phyloP scores from a whole-genome alignment of 805 yeast genomes.

The Diddensiella transvaalensis region DNA sequence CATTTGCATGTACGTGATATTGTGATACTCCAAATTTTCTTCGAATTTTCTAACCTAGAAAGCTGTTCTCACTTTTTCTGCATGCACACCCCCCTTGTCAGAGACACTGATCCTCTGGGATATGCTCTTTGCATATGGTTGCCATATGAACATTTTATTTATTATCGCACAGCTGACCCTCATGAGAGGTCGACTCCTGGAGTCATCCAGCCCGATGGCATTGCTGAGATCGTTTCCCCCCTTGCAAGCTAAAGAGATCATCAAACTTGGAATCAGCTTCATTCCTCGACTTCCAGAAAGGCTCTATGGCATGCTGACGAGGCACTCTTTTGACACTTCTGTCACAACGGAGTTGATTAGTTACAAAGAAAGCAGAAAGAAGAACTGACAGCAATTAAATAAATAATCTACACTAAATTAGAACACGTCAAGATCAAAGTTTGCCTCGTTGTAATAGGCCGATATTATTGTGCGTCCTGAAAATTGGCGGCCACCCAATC shows the following conservation, averaged over 20 bases:
- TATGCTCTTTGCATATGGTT: conserved; percentile 84
- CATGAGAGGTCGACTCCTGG: conserved; percentile 60
- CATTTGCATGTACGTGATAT: conserved; percentile 44
- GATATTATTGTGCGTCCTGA: conserved; percentile 67
- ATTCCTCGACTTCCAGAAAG: conserved; percentile 67
- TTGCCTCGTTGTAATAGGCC: conserved; percentile 51
- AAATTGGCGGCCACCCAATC: conserved; percentile 62
- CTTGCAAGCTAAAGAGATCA: conserved; percentile 67
- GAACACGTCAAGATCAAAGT: conserved; percentile 13
- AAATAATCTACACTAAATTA: not conserved
- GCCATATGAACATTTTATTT: conserved; percentile 79
- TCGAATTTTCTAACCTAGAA: not conserved
- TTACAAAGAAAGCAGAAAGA: conserved; percentile 11
- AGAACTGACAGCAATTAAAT: not conserved
- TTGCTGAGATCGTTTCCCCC: conserved; percentile 68
- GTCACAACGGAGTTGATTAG: conserved; percentile 13
- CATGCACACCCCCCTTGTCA: conserved; percentile 80
- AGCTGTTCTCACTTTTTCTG: conserved; percentile 75
- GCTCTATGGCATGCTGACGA: conserved; percentile 57
- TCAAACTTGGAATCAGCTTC: conserved; percentile 74
- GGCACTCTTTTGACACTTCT: conserved; percentile 55
- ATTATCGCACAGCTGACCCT: conserved; percentile 78
- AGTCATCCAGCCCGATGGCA: conserved; percentile 66
- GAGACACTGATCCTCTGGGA: conserved; percentile 85
- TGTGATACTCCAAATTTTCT: too few relatives aligned